These are phyloP conservation scores for Globisporangium nunn DNA, from an alignment of 352 stramenopile genomes.

Conservation along the genomic window DNA sequence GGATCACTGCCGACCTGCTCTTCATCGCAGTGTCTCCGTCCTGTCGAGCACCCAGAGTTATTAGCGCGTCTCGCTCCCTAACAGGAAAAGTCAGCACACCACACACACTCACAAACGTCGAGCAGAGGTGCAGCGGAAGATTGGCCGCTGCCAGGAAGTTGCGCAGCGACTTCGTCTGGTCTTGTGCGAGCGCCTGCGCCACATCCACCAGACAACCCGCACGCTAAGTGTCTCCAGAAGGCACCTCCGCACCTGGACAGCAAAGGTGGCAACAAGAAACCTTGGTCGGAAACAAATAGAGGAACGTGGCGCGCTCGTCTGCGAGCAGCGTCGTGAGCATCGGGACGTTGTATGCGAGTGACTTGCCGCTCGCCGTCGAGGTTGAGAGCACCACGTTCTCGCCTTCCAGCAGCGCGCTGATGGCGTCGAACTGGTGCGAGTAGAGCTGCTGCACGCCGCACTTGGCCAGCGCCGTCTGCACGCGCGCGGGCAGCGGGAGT, in stretches of 20 bases:
- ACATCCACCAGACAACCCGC: background rate
- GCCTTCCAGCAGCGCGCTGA: slow-evolving; percentile 80
- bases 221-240: background rate
- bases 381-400: slow-evolving; percentile 94
- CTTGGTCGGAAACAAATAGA: slow-evolving; percentile 98
- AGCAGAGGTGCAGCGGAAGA: slow-evolving; percentile 38
- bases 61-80: background rate
- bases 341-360: slow-evolving; percentile 94
- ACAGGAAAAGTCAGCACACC: background rate
- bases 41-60: slow-evolving; percentile 18
- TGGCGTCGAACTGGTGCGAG: slow-evolving; percentile 85
- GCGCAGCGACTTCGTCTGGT: slow-evolving; percentile 92
- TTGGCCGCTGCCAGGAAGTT: slow-evolving; percentile 54
- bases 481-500: slow-evolving; percentile 27
- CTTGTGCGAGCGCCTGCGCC: slow-evolving; percentile 90
- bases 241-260: background rate
- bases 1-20: slow-evolving; percentile 77
- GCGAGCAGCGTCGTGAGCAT: slow-evolving; percentile 77
- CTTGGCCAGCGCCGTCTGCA: slow-evolving; percentile 34
- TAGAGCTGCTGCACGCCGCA: slow-evolving; percentile 82
- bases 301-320: slow-evolving; percentile 53
- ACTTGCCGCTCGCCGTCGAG: slow-evolving; percentile 95
- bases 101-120: slow-evolving; percentile 53
- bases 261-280: slow-evolving; percentile 5
- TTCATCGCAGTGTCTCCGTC: slow-evolving; percentile 94